Base-by-base conservation (phyloP, 805 yeast genomes). In the Kuraishia floccosa region DNA sequence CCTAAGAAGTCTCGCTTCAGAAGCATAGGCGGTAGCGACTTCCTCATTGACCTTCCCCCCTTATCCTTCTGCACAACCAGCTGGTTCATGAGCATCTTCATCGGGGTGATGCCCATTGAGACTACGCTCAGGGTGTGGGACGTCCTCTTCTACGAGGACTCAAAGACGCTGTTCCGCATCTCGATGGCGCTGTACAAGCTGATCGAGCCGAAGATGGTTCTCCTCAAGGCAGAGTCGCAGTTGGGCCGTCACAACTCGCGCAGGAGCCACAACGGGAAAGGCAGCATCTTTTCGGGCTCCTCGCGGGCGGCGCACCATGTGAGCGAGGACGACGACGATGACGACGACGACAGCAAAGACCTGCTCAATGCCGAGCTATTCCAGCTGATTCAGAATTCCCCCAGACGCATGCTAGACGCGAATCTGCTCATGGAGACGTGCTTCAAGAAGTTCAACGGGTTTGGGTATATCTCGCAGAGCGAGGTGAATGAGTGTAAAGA, bases 31-130 rank as follows among this genome's bases (percentile, higher is more conserved):
- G 64, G 55, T 21, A 63, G 54, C 43, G 64, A 68, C 45, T 76
- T 83, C 37, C 63, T 89, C 20, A 65, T 72, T 11, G 77, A 80
- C 41, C 56, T 87, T 27, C 97, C 98, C 1, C 94, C 96, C 2
- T 69, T 91, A 4, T 82, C 96, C 1, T 63, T 91, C 28, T 91
- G 94, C 41, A 91, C 97, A 1, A 89, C 96, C 0, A 76, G 94
- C 33, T 91, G 98, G 98, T 91, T 91, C 49, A 89, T 91, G 97
- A 82, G 96, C 44, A 71, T 84, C n/a, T 91, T 82, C 54, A 85
- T 91, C 22, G 95, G 94, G 0, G 74, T 79, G 1, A 54, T 91
- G 17, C 98, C 98, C 0, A 73, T 85, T 15, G 97, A 91, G 47
- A 72, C 93, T 0, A 79, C 85, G 6, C 58, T 91, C 27, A 60